Evolutionary conservation across 129 eudicot species (phyloP), one percentile per base, ranked within the genome.

Genomic region (Centella asiatica): DNA sequence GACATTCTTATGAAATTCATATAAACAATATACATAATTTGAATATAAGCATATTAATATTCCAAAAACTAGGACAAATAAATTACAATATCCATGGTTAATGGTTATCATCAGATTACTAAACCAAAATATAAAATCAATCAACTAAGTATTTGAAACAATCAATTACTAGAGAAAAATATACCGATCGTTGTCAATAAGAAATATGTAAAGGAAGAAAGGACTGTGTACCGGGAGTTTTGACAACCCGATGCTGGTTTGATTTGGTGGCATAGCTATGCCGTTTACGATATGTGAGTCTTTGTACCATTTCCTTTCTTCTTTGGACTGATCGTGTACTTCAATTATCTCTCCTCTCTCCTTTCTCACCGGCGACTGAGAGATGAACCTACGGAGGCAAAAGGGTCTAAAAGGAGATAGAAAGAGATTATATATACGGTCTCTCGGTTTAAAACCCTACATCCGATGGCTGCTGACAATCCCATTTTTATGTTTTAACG

Each of bases 261-360:
- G 90, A 84, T 60, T 80, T 83, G 70, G 89, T 83, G 56, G 89
- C 89, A 59, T 83, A 83, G 20, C 90, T 83, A 67, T 83, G 92
- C 33, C 92, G 54, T 39, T 65, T 77, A 10, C 92, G 79, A 68
- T 84, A 84, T 0, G 86, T 80, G 1, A 84, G 76, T 37, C 92
- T 69, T 61, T 84, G 92, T 48, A 75, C 85, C 74, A 73, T 68
- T n/a, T n/a, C 70, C 15, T 69, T 58, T 18, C 17, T n/a, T 1
- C 0, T n/a, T 29, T 18, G 44, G 34, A 31, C 40, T n/a, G n/a
- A n/a, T n/a, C n/a, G n/a, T n/a, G n/a, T n/a, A n/a, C n/a, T n/a
- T n/a, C n/a, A n/a, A n/a, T n/a, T n/a, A n/a, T n/a, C n/a, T n/a
- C n/a, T n/a, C n/a, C n/a, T n/a, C n/a, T n/a, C n/a, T n/a, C n/a